Evolutionary conservation across 2,329 filamentous ascomycete genomes (phyloP).

Genomic region (Aspergillus fischeri): DNA sequence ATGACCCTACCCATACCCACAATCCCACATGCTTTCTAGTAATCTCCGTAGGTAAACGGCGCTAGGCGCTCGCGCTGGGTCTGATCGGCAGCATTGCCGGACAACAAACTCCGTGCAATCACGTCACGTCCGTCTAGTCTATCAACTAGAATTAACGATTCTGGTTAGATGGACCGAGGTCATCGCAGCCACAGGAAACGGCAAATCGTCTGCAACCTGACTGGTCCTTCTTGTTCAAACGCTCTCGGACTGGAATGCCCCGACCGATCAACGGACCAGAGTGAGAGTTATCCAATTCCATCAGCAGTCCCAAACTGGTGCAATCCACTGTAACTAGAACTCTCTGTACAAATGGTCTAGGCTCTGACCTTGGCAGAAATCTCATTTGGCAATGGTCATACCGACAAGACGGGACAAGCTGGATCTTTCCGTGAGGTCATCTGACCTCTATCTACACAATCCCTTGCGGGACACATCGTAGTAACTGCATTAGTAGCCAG

Average conservation of each 20-base stretch:
- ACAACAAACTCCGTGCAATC: not conserved
- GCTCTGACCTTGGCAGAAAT: not conserved
- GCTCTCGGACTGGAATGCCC: not conserved
- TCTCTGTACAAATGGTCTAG: too few species aligned
- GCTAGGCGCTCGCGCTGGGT: not conserved
- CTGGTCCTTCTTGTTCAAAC: not conserved
- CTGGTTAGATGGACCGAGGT: not conserved
- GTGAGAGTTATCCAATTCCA: not conserved
- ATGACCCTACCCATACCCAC: not conserved
- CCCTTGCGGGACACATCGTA: not conserved
- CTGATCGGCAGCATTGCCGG: not conserved
- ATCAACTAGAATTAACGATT: not conserved
- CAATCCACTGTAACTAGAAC: too few species aligned
- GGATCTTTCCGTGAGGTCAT: not conserved
- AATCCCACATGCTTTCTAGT: not conserved
- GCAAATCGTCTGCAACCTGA: not conserved
- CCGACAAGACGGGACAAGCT: not conserved
- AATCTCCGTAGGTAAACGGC: not conserved
- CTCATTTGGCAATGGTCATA: not conserved
- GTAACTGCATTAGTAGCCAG: too few species aligned
- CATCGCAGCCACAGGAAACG: not conserved
- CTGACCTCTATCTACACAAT: not conserved
- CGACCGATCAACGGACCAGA: not conserved
- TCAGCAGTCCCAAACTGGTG: not conserved
- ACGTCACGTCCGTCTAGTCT: not conserved